Evolutionary conservation across 179 eudicot species (phyloP).

Genomic region (Beta corolliflora): DNA sequence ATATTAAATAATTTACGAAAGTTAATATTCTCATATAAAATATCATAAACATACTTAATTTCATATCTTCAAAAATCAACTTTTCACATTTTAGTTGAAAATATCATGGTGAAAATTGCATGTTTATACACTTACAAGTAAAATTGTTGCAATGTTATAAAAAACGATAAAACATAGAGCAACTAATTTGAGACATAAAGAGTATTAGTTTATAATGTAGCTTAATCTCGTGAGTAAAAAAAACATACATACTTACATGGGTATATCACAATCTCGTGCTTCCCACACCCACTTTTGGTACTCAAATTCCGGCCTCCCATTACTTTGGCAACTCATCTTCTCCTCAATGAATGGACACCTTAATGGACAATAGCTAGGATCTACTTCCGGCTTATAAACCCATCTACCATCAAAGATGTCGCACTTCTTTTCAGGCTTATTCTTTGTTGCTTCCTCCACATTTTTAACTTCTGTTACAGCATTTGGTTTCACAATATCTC

Average conservation of each 20-base stretch:
- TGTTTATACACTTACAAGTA: too few species aligned
- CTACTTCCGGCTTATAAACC: constrained; percentile 29
- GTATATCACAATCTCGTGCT: constrained; percentile 43
- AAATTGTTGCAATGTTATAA: too few species aligned
- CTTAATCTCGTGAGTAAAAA: not conserved
- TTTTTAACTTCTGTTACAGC: not conserved
- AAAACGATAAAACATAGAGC: too few species aligned
- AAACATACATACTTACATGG: constrained; percentile 32
- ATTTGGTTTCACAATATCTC: not conserved
- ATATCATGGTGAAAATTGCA: too few species aligned
- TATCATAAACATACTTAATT: too few species aligned
- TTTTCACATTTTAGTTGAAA: too few species aligned
- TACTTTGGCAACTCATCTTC: constrained; percentile 38
- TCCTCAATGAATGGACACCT: constrained; percentile 41
- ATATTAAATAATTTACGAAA: too few species aligned
- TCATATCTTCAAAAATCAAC: too few species aligned
- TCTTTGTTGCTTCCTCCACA: not conserved
- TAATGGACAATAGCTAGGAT: constrained; percentile 12
- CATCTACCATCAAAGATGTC: constrained; percentile 40
- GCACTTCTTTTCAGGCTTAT: constrained; percentile 13
- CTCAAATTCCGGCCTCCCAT: constrained; percentile 39
- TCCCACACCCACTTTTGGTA: constrained; percentile 44
- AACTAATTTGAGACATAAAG: not conserved
- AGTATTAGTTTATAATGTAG: too few species aligned
- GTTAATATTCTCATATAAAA: too few species aligned